Percentiles rank a stretch among this genome's conserved stretches.
Conservation (phyloP, 495 filamentous ascomycete species). For the Penicillium macrosclerotiorum region DNA sequence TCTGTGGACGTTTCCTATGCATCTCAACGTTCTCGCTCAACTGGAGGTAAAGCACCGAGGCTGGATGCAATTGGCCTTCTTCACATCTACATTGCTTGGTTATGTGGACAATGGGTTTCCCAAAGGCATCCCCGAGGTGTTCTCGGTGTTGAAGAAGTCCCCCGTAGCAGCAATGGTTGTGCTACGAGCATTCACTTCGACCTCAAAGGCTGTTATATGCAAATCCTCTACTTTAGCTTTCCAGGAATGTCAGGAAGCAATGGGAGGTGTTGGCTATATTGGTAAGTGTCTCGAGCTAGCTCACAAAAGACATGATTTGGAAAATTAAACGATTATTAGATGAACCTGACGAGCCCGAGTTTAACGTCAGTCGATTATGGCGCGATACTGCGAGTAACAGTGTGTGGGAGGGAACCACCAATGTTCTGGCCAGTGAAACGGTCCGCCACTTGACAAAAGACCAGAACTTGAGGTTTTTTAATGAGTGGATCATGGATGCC, state of each 20-base stretch:
- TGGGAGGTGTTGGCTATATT: slow-evolving; percentile 72
- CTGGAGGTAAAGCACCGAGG: slow-evolving; percentile 50
- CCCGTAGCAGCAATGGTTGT: slow-evolving; percentile 36
- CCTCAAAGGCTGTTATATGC: slow-evolving; percentile 60
- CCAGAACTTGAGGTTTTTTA: slow-evolving; percentile 33
- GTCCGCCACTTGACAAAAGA: slow-evolving; percentile 51
- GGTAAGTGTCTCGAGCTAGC: slow-evolving; percentile 28
- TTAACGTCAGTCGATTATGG: slow-evolving; percentile 62
- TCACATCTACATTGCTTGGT: slow-evolving; percentile 57
- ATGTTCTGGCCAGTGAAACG: slow-evolving; percentile 61
- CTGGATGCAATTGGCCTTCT: slow-evolving; percentile 57
- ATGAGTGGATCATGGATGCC: slow-evolving; percentile 36
- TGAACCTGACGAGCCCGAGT: slow-evolving; percentile 38
- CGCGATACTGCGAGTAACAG: slow-evolving; percentile 61
- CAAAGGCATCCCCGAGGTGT: slow-evolving; percentile 1
- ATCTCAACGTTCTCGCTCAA: slow-evolving; percentile 59
- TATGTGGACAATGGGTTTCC: slow-evolving; percentile 41
- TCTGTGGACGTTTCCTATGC: slow-evolving; percentile 53
- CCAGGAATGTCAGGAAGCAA: slow-evolving; percentile 62
- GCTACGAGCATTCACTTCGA: slow-evolving; percentile 59
- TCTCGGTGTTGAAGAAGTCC: slow-evolving; percentile 13
- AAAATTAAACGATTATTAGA: slow-evolving; percentile 8
- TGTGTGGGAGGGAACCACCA: slow-evolving; percentile 75
- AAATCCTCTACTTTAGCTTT: slow-evolving; percentile 52
- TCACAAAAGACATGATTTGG: background rate